Conservation (phyloP, 2,329 filamentous ascomycete species). For the Aureobasidium musti region DNA sequence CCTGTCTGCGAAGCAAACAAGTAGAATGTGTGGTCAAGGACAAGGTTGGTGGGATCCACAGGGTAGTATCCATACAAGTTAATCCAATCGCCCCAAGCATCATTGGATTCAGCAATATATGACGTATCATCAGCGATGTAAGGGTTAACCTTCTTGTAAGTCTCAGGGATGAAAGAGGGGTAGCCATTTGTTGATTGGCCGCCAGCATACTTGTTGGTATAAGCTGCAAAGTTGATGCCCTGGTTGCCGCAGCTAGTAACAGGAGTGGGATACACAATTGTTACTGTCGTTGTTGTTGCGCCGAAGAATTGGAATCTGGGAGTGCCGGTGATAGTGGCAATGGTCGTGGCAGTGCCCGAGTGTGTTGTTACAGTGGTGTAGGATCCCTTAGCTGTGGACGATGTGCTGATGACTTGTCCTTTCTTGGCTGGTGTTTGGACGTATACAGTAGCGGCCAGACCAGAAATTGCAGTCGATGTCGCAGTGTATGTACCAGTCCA, state of each 20-base stretch:
- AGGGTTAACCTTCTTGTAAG: slow-evolving; percentile 18
- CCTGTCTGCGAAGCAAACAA: slow-evolving; percentile 30
- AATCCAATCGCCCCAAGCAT: background rate
- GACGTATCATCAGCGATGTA: slow-evolving; percentile 23
- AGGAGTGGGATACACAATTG: slow-evolving; percentile 11
- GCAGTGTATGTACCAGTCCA: slow-evolving; percentile 30
- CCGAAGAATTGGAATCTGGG: slow-evolving; percentile 8
- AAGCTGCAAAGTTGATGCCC: slow-evolving; percentile 27
- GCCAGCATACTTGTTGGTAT: slow-evolving; percentile 28
- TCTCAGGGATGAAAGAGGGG: slow-evolving; percentile 29
- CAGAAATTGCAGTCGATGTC: slow-evolving; percentile 25
- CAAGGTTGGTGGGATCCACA: slow-evolving; percentile 22
- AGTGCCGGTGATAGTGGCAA: slow-evolving; percentile 18
- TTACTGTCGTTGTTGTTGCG: slow-evolving; percentile 26
- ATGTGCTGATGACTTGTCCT: slow-evolving; percentile 8
- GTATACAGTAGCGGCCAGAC: slow-evolving; percentile 29
- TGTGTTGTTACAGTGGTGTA: slow-evolving; percentile 19
- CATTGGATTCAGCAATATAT: slow-evolving; percentile 31
- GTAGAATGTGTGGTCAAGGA: slow-evolving; percentile 32
- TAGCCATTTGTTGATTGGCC: slow-evolving; percentile 27
- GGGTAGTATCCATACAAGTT: slow-evolving; percentile 2
- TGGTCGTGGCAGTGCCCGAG: slow-evolving; percentile 23
- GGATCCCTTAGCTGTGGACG: slow-evolving; percentile 5
- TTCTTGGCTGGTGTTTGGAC: slow-evolving; percentile 29
- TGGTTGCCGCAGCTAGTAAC: background rate